These are phyloP conservation scores for Exobasidium rhododendri DNA, from an alignment of 1,284 basidiomycete species.

Conservation along the genomic window DNA sequence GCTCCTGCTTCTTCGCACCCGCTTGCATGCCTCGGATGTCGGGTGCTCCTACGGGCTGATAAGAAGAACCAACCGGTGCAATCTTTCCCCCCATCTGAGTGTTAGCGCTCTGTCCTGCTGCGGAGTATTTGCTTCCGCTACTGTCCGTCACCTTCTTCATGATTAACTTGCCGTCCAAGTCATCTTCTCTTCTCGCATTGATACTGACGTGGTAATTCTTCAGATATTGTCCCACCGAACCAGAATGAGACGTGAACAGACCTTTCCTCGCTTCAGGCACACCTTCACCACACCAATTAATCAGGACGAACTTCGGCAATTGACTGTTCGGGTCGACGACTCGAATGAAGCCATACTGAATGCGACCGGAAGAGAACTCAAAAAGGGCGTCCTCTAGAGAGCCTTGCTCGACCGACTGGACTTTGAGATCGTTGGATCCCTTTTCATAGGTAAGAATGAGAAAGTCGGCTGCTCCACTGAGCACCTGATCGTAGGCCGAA, in stretches of 20 bases:
- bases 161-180: conserved; percentile 52
- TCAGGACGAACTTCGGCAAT: conserved; percentile 86
- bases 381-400: conserved; percentile 88
- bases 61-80: conserved; percentile 38
- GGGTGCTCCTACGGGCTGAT: conserved; percentile 51
- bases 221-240: conserved; percentile 76
- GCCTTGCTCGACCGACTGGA: conserved; percentile 65
- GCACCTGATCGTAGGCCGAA: conserved; percentile 50
- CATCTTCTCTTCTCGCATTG: conserved; percentile 82
- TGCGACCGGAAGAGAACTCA: conserved; percentile 89
- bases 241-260: conserved; percentile 80
- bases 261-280: conserved; percentile 90
- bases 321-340: conserved; percentile 85
- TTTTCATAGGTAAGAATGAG: conserved; percentile 80
- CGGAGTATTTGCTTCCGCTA: conserved; percentile 85
- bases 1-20: conserved; percentile 35
- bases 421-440: conserved; percentile 81
- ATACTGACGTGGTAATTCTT: conserved; percentile 81
- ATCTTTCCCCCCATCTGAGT: conserved; percentile 46
- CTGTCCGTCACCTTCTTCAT: conserved; percentile 84
- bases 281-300: conserved; percentile 78
- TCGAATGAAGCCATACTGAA: conserved; percentile 88
- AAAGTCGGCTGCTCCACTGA: conserved; percentile 70
- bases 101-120: conserved; percentile 45
- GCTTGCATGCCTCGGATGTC: conserved; percentile 50